Percentiles rank a stretch among this genome's conserved stretches.
Conservation (phyloP, 2,329 filamentous ascomycete species). For the Fusarium sp. region DNA sequence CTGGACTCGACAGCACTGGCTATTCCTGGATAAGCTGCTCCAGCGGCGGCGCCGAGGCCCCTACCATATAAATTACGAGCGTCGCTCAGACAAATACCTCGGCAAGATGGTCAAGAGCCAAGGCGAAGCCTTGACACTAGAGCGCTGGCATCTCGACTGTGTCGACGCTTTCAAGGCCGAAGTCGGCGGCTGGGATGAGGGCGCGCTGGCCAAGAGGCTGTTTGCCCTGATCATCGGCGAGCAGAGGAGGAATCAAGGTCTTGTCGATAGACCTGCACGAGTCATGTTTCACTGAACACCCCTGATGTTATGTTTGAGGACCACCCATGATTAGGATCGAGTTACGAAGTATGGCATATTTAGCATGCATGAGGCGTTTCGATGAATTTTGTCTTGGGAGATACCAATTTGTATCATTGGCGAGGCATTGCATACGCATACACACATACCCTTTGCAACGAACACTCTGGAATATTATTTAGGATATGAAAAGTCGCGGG, state of each 20-base stretch:
- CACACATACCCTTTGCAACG: slow-evolving; percentile 8
- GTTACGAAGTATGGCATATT: slow-evolving; percentile 38
- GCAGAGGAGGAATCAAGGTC: slow-evolving; percentile 50
- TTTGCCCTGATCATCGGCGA: slow-evolving; percentile 69
- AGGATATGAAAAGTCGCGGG: slow-evolving; percentile 20
- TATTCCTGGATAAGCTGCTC: slow-evolving; percentile 67
- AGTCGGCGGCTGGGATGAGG: slow-evolving; percentile 67
- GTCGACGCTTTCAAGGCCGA: slow-evolving; percentile 68
- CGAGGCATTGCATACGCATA: slow-evolving; percentile 11
- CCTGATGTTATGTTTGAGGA: background rate
- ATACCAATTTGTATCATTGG: slow-evolving; percentile 44
- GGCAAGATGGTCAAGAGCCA: slow-evolving; percentile 66
- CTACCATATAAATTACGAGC: slow-evolving; percentile 50
- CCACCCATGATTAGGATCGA: slow-evolving; percentile 23
- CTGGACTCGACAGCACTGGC: slow-evolving; percentile 70
- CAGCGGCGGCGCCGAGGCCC: slow-evolving; percentile 63
- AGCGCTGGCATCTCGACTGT: slow-evolving; percentile 72
- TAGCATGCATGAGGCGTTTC: slow-evolving; percentile 45
- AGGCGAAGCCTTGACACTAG: slow-evolving; percentile 63
- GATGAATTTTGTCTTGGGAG: slow-evolving; percentile 37
- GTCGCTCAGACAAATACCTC: slow-evolving; percentile 56
- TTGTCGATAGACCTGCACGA: slow-evolving; percentile 30
- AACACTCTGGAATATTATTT: slow-evolving; percentile 7
- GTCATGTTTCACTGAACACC: slow-evolving; percentile 52
- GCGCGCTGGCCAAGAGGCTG: slow-evolving; percentile 65